A percentile compares a stretch with the other conserved stretches of the same genome.
Evolutionary conservation across 371 early-diverging fungal genomes (phyloP).

Genomic region (Mucor irregularis): DNA sequence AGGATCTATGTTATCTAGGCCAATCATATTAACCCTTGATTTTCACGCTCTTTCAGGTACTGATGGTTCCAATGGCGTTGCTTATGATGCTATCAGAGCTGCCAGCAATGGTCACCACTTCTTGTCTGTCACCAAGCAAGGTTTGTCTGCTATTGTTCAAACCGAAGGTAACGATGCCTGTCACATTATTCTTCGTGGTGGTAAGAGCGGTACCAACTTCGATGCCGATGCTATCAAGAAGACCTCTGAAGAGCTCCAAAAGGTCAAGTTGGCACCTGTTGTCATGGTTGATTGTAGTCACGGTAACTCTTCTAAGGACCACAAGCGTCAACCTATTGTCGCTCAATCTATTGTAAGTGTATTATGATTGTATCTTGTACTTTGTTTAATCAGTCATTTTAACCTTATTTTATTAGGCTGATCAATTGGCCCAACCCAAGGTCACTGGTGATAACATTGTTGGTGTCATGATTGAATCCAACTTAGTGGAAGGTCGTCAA

Average conservation of each 20-base stretch:
- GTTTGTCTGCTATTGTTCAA: conserved; percentile 88
- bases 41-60: conserved; percentile 49
- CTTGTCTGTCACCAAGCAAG: conserved; percentile 95
- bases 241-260: conserved; percentile 62
- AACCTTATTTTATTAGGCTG: conserved; percentile 14
- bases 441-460: conserved; percentile 62
- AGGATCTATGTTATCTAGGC: not conserved
- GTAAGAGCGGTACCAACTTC: conserved; percentile 88
- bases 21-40: conserved; percentile 20
- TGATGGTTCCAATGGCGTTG: conserved; percentile 84
- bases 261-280: conserved; percentile 59
- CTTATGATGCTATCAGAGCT: conserved; percentile 88
- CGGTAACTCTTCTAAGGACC: conserved; percentile 82
- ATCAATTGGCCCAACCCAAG: conserved; percentile 41
- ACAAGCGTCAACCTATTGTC: conserved; percentile 80
- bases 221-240: conserved; percentile 65
- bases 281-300: conserved; percentile 96
- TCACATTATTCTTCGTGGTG: conserved; percentile 91
- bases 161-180: conserved; percentile 77
- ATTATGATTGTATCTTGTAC: not conserved
- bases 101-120: conserved; percentile 89
- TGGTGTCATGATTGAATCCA: conserved; percentile 87
- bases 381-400: not conserved
- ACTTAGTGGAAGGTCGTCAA: conserved; percentile 78
- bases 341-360: conserved; percentile 63